Percentiles rank a stretch among this genome's conserved stretches.
These are phyloP conservation scores for Hypseocharis bilobata DNA, from an alignment of 441 rosid genomes.

Conservation along the genomic window DNA sequence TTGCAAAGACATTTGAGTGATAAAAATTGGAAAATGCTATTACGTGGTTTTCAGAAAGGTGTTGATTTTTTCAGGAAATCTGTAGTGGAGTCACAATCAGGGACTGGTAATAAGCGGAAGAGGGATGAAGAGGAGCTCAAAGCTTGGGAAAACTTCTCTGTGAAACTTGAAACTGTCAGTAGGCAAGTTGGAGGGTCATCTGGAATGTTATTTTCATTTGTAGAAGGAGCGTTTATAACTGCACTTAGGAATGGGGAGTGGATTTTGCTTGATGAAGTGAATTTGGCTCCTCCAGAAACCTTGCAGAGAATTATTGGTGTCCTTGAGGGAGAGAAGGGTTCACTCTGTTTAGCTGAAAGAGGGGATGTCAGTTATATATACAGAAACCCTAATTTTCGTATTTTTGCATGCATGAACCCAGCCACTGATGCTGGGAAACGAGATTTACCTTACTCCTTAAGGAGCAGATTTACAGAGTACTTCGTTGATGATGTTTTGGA, in stretches of 20 bases:
- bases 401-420: constrained; percentile 98
- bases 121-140: constrained; percentile 38
- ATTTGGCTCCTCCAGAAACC: constrained; percentile 92
- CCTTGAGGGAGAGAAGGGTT: constrained; percentile 87
- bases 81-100: constrained; percentile 27
- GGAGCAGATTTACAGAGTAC: constrained; percentile 83
- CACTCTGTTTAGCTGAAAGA: constrained; percentile 92
- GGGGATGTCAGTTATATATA: constrained; percentile 68
- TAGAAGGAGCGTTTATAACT: constrained; percentile 87
- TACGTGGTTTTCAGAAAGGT: constrained; percentile 42
- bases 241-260: constrained; percentile 87
- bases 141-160: constrained; percentile 50
- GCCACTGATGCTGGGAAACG: constrained; percentile 99
- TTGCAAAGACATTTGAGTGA: constrained; percentile 37
- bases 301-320: constrained; percentile 85
- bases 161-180: constrained; percentile 45
- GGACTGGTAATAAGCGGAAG: constrained; percentile 62
- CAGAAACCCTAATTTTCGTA: constrained; percentile 71
- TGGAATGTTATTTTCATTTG: constrained; percentile 88
- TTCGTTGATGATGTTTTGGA: constrained; percentile 78
- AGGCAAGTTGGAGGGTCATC: constrained; percentile 50
- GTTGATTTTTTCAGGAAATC: constrained; percentile 28
- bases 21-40: constrained; percentile 57
- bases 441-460: constrained; percentile 68
- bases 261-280: constrained; percentile 97